Evolutionary conservation across 768 basidiomycete species (phyloP).

Genomic region (Mycena rosella): DNA sequence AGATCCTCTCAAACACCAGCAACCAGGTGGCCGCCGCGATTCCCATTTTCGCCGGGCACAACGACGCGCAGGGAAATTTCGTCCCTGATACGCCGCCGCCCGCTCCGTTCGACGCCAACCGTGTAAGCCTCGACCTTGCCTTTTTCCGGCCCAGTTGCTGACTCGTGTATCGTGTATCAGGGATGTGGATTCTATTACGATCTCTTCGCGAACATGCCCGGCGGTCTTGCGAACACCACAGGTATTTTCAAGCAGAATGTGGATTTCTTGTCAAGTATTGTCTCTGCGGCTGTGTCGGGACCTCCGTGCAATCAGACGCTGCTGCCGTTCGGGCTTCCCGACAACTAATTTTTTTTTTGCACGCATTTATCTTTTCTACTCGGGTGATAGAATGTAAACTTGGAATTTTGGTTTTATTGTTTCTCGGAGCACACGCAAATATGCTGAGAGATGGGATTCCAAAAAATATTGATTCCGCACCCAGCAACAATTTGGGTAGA

Average conservation of each 20-base stretch:
- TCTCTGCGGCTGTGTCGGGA: constrained; percentile 5
- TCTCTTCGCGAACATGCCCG: constrained; percentile 21
- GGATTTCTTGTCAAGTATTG: constrained; percentile 1
- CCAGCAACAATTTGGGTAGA: constrained; percentile 5
- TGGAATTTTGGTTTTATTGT: constrained; percentile 7
- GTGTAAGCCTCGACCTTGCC: background rate
- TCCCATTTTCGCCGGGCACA: constrained; percentile 14
- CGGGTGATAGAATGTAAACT: constrained; percentile 9
- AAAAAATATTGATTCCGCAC: constrained; percentile 10
- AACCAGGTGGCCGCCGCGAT: background rate
- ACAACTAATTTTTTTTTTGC: too few species aligned
- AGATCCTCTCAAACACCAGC: background rate
- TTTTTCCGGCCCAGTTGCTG: constrained; percentile 1
- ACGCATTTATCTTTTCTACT: too few species aligned
- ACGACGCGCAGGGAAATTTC: constrained; percentile 20
- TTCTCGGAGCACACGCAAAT: background rate
- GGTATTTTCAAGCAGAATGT: constrained; percentile 20
- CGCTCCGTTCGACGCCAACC: background rate
- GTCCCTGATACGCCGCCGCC: constrained; percentile 3
- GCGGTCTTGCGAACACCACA: constrained; percentile 16
- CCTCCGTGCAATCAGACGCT: constrained; percentile 13
- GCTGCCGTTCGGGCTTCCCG: constrained; percentile 18
- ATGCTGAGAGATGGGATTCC: background rate
- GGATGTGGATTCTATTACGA: constrained; percentile 17
- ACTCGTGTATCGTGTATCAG: constrained; percentile 1